Evolutionary conservation across 1,284 basidiomycete genomes (phyloP).

Genomic region (Pulveroboletus sp.): DNA sequence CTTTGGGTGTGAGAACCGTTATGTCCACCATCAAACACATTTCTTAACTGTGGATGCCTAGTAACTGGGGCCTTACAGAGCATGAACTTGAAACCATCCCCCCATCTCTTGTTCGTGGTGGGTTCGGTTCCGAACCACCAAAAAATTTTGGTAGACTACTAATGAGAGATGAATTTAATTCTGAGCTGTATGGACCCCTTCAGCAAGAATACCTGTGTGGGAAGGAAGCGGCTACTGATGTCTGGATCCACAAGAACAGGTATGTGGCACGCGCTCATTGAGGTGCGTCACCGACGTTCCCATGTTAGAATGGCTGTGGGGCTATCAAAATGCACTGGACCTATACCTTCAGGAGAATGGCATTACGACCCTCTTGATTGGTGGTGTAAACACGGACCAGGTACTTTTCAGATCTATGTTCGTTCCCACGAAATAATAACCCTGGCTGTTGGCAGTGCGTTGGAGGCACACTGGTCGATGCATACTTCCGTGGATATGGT

Average conservation of each 20-base stretch:
- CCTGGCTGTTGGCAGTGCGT: constrained; percentile 49
- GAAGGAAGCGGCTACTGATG: constrained; percentile 54
- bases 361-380: constrained; percentile 61
- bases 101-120: constrained; percentile 54
- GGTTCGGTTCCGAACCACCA: constrained; percentile 59
- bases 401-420: constrained; percentile 33
- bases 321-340: constrained; percentile 58
- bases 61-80: constrained; percentile 71
- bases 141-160: constrained; percentile 57
- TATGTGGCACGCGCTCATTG: constrained; percentile 35
- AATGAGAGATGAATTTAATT: constrained; percentile 58
- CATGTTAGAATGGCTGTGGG: constrained; percentile 61
- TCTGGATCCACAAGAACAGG: constrained; percentile 76
- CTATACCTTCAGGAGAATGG: constrained; percentile 63
- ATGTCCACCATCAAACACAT: neutral
- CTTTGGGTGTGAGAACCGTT: constrained; percentile 59
- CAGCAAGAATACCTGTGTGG: constrained; percentile 57
- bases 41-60: constrained; percentile 27
- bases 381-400: constrained; percentile 71
- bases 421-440: neutral
- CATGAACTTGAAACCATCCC: constrained; percentile 63
- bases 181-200: constrained; percentile 61
- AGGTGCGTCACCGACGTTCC: neutral
- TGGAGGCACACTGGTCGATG: constrained; percentile 62
- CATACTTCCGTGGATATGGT: constrained; percentile 66